These are phyloP conservation scores for Candida xiaguanensis DNA, from an alignment of 805 yeast genomes.

Conservation along the genomic window DNA sequence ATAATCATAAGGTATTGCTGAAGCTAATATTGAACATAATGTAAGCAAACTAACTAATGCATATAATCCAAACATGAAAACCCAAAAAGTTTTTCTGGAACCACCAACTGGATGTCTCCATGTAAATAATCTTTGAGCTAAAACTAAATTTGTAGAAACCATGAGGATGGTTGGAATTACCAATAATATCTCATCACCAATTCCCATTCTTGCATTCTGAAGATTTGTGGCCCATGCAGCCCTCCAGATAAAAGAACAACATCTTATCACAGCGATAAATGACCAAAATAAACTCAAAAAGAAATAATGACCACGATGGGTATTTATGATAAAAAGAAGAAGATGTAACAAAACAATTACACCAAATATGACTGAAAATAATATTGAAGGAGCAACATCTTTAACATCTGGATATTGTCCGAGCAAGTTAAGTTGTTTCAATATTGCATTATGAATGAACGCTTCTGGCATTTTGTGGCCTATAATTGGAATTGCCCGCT, in stretches of 20 bases:
- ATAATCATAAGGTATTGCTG: conserved; percentile 58
- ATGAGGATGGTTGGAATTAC: conserved; percentile 54
- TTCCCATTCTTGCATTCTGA: conserved; percentile 44
- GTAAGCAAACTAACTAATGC: conserved; percentile 51
- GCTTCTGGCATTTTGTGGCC: conserved; percentile 37
- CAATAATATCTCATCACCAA: conserved; percentile 53
- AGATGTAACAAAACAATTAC: conserved; percentile 44
- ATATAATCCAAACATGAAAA: conserved; percentile 47
- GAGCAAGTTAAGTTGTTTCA: conserved; percentile 47
- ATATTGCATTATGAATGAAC: conserved; percentile 32
- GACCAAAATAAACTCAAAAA: conserved; percentile 49
- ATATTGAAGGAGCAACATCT: conserved; percentile 59
- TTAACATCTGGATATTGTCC: conserved; percentile 55
- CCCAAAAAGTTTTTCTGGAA: conserved; percentile 46
- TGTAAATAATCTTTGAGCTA: conserved; percentile 70
- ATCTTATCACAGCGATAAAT: conserved; percentile 46
- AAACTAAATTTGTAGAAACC: conserved; percentile 54
- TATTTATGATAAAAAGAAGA: conserved; percentile 43
- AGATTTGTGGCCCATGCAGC: conserved; percentile 55
- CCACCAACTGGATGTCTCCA: conserved; percentile 77
- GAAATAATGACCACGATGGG: conserved; percentile 55
- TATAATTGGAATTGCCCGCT: conserved; percentile 22
- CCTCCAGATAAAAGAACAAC: conserved; percentile 56
- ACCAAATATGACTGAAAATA: conserved; percentile 50
- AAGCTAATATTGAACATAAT: conserved; percentile 60